phyloP scores from a whole-genome alignment of 2,329 filamentous ascomycete genomes.

The Aspergillus fumigatiaffinis region DNA sequence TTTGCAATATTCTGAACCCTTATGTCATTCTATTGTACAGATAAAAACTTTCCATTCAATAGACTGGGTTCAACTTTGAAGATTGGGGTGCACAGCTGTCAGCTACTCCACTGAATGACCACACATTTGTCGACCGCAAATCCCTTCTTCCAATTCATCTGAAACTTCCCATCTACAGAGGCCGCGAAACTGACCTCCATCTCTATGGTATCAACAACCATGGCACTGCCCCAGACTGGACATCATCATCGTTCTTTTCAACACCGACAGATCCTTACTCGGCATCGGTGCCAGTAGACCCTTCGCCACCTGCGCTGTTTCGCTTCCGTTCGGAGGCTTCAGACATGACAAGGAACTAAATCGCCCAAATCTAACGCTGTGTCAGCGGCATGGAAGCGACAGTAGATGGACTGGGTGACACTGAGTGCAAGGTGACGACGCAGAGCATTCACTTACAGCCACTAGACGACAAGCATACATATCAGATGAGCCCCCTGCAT shows the following conservation, averaged over 20 bases:
- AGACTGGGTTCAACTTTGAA: too few relatives aligned
- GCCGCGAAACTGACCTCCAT: conserved; percentile 36
- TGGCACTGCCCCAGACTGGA: conserved; percentile 28
- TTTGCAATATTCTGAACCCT: too few relatives aligned
- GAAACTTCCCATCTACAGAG: conserved; percentile 24
- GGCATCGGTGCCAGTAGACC: conserved; percentile 32
- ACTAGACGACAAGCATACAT: too few relatives aligned
- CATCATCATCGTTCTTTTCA: conserved; percentile 29
- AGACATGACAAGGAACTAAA: conserved; percentile 27
- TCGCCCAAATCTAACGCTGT: conserved; percentile 22
- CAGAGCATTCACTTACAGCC: too few relatives aligned
- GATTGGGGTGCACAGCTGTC: too few relatives aligned
- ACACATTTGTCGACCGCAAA: conserved; percentile 33
- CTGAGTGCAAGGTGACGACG: too few relatives aligned
- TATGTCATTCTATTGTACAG: too few relatives aligned
- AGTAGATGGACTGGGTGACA: background rate
- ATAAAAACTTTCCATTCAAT: too few relatives aligned
- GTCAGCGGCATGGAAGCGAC: conserved; percentile 28
- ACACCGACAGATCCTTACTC: conserved; percentile 31
- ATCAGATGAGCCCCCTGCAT: too few relatives aligned
- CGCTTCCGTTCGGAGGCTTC: conserved; percentile 15
- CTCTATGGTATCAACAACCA: conserved; percentile 45
- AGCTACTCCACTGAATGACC: conserved; percentile 11
- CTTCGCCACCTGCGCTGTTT: conserved; percentile 10
- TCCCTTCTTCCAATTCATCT: conserved; percentile 23